phyloP scores from a whole-genome alignment of 805 yeast species.

The Teunomyces funiuensis region DNA sequence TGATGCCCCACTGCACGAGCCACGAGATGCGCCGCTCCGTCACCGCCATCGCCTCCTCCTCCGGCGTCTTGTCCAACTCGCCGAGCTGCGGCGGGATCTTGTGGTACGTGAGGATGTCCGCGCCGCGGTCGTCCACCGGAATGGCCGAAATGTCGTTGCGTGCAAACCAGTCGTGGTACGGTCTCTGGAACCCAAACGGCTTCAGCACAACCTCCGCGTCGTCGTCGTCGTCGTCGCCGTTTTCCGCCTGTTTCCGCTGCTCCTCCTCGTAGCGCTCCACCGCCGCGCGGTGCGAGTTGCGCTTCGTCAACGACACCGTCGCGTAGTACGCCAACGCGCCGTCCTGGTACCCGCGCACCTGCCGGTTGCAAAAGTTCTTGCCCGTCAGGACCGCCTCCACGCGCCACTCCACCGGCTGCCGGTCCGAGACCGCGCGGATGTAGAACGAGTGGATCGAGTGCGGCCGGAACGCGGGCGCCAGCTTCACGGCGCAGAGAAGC shows the following conservation, averaged over 20 bases:
- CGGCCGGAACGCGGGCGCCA: conserved; percentile 33
- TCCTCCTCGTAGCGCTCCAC: conserved; percentile 20
- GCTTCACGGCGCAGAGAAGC: conserved; percentile 29
- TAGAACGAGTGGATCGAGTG: conserved; percentile 37
- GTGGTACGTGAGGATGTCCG: conserved; percentile 19
- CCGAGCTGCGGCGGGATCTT: conserved; percentile 35
- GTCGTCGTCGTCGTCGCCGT: conserved; percentile 27
- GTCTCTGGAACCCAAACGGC: conserved; percentile 37
- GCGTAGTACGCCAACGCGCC: conserved; percentile 28
- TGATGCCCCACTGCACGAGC: conserved; percentile 27
- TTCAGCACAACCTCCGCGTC: conserved; percentile 21
- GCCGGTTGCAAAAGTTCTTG: conserved; percentile 34
- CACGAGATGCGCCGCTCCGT: conserved; percentile 27
- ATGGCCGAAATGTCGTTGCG: conserved; percentile 14
- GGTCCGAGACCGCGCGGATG: conserved; percentile 20
- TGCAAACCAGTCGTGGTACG: conserved; percentile 30
- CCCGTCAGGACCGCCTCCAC: conserved; percentile 36
- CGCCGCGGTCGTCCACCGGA: conserved; percentile 14
- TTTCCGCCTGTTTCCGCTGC: conserved; percentile 13
- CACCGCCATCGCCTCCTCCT: conserved; percentile 22
- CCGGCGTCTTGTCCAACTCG: conserved; percentile 23
- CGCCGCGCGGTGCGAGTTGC: conserved; percentile 26
- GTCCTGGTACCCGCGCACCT: conserved; percentile 26
- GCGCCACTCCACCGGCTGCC: conserved; percentile 26
- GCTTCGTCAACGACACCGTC: conserved; percentile 33